phyloP scores from a whole-genome alignment of 225 moss, liverwort and hornwort genomes.

The Thuidium tamariscinum region DNA sequence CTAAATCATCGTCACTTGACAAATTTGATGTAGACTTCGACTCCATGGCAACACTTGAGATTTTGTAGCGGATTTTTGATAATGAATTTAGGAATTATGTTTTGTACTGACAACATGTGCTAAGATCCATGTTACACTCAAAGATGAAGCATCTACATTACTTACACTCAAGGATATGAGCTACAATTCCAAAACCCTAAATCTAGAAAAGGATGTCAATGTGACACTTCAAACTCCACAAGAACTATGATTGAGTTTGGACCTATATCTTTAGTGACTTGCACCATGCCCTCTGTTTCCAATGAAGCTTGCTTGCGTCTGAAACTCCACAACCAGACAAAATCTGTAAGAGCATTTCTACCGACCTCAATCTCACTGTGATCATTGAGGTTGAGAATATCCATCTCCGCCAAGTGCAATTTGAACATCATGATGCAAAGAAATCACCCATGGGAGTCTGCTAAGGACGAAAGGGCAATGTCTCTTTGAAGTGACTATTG shows the following conservation, averaged over 20 bases:
- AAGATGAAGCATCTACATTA: background rate
- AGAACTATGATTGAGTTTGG: background rate
- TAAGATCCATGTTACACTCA: background rate
- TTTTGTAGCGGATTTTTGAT: background rate
- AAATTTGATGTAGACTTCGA: background rate
- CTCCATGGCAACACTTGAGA: background rate
- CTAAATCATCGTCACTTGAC: background rate
- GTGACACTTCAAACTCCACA: background rate
- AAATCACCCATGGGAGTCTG: background rate
- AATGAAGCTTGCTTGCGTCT: background rate
- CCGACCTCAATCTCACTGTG: background rate
- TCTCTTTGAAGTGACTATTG: constrained; percentile 6
- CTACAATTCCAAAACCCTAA: background rate
- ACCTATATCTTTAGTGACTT: background rate
- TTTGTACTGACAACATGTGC: background rate
- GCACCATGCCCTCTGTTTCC: background rate
- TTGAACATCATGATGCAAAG: background rate
- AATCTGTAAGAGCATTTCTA: background rate
- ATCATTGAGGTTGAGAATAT: background rate
- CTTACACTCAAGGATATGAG: background rate
- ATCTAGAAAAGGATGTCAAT: background rate
- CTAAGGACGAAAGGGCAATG: background rate
- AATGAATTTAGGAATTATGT: background rate
- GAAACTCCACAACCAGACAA: background rate
- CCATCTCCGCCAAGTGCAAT: background rate